A percentile compares a stretch with the other conserved stretches of the same genome.
Evolutionary conservation across 192 early-diverging fungal species (phyloP).

Genomic region (Coemansia sp.): DNA sequence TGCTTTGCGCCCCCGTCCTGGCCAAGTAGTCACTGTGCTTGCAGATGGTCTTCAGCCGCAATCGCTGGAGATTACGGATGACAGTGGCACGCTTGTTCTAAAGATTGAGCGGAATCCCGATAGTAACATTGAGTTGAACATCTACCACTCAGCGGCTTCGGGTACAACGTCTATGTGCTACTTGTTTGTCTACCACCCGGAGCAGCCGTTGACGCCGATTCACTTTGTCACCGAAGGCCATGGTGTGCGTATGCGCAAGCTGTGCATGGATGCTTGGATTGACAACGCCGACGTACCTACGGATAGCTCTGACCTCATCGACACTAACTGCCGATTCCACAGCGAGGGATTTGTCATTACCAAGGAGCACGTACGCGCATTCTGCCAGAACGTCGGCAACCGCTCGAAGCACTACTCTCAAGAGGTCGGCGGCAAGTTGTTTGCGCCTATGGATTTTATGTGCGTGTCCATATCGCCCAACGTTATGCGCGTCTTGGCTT

Average conservation of each 20-base stretch:
- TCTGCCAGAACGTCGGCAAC: slow-evolving; percentile 73
- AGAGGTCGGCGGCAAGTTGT: slow-evolving; percentile 54
- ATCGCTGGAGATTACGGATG: not conserved
- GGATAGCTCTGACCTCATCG: not conserved
- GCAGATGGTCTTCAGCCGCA: not conserved
- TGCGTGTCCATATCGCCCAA: slow-evolving; percentile 75
- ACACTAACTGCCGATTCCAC: not conserved
- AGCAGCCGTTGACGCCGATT: slow-evolving; percentile 17
- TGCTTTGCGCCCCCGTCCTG: slow-evolving; percentile 62
- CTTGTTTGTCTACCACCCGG: slow-evolving; percentile 12
- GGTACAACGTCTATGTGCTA: slow-evolving; percentile 32
- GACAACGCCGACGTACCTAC: slow-evolving; percentile 12
- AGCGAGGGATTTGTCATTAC: slow-evolving; percentile 20
- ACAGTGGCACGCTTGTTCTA: slow-evolving; percentile 69
- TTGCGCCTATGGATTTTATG: slow-evolving; percentile 88
- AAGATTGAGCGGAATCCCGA: slow-evolving; percentile 75
- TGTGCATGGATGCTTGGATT: slow-evolving; percentile 14
- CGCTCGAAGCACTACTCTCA: slow-evolving; percentile 54
- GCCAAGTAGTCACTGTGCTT: slow-evolving; percentile 42
- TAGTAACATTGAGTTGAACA: slow-evolving; percentile 59
- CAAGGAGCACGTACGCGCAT: slow-evolving; percentile 84
- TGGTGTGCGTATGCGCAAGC: not conserved
- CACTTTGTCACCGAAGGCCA: slow-evolving; percentile 1
- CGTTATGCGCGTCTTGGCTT: slow-evolving; percentile 79
- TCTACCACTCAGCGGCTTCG: slow-evolving; percentile 43